Base-by-base conservation (phyloP, 257 asterid genomes). In the Jaltomata sinuosa region DNA sequence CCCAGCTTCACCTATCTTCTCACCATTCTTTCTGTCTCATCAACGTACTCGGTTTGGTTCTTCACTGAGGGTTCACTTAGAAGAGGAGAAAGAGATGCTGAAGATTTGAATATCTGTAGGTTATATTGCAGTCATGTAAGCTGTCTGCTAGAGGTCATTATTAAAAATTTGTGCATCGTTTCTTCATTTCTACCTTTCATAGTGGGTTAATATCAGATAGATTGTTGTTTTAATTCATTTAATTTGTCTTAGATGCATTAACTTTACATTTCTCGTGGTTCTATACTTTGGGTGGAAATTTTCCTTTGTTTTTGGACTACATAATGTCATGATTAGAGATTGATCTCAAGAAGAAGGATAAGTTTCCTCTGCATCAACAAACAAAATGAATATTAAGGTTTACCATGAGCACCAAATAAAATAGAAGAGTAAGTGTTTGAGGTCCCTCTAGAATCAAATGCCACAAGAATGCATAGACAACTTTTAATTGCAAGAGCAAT, bases 81-180 rank as follows among this genome's bases (percentile, higher is more conserved):
- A 76, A 76, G 81, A 76, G 59, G 81, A 76, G 81, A 76, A 47
- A 76, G 61, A 45, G 40, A 76, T 76, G 40, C 81, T 76, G 59
- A 76, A 76, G 40, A 76, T 47, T 76, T 76, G 61, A 4, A 25
- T 74, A 15, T 74, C 80, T 22, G 55, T 72, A 42, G 57, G 57
- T 1, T 6, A n/a, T 74, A 22, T 0, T 40, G 22, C 18, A 72
- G 57, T 72, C 80, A 3, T 6, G 80, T 72, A 42, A 72, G 36
- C 12, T 42, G 55, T 7, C 59, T 45, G 57, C 57, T 74, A 74
- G 34, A 72, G 40, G 22, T 45, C 81, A 74, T 74, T 74, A 74
- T 76, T 5, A 9, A 15, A 76, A 45, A 1, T 25, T 8, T 76
- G 57, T 9, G 25, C 38, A 0, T 45, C 3, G 25, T 74, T 76